phyloP scores from a whole-genome alignment of 1,139 yeast species.

The Candida labiduridarum region DNA sequence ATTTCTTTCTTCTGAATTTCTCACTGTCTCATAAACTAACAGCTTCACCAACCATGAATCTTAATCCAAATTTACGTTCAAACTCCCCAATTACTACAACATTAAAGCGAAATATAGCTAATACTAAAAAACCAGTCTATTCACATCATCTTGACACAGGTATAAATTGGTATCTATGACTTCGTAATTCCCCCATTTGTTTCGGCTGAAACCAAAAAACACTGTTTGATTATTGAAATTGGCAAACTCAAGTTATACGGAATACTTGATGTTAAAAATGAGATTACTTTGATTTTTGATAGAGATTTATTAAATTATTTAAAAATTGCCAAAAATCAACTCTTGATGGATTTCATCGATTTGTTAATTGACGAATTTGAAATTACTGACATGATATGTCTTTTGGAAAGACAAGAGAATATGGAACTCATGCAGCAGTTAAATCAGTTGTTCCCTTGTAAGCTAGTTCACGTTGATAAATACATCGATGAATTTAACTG shows the following conservation, averaged over 20 bases:
- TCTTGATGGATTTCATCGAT: slow-evolving; percentile 11
- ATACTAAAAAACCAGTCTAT: slow-evolving; percentile 2
- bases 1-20: neutral
- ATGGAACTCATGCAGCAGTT: slow-evolving; percentile 6
- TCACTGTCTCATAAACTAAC: neutral
- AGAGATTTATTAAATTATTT: slow-evolving; percentile 1
- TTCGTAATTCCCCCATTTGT: slow-evolving; percentile 17
- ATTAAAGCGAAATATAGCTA: neutral
- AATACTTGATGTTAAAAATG: neutral
- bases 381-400: slow-evolving; percentile 9
- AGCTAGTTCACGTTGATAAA: slow-evolving; percentile 6
- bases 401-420: slow-evolving; percentile 9
- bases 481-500: slow-evolving; percentile 14
- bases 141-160: slow-evolving; percentile 11
- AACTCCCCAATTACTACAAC: slow-evolving; percentile 3
- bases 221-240: slow-evolving; percentile 13
- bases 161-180: slow-evolving; percentile 23
- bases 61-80: slow-evolving; percentile 11
- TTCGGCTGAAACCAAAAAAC: neutral
- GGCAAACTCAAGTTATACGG: slow-evolving; percentile 8
- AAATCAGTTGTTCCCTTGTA: slow-evolving; percentile 8
- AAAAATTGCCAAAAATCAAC: slow-evolving; percentile 1
- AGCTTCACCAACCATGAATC: slow-evolving; percentile 9
- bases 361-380: slow-evolving; percentile 13
- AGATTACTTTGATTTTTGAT: slow-evolving; percentile 10